A percentile compares a stretch with the other conserved stretches of the same genome.
These are phyloP conservation scores for Saccharomyces mikatae DNA, from an alignment of 805 yeast species.

Conservation along the genomic window DNA sequence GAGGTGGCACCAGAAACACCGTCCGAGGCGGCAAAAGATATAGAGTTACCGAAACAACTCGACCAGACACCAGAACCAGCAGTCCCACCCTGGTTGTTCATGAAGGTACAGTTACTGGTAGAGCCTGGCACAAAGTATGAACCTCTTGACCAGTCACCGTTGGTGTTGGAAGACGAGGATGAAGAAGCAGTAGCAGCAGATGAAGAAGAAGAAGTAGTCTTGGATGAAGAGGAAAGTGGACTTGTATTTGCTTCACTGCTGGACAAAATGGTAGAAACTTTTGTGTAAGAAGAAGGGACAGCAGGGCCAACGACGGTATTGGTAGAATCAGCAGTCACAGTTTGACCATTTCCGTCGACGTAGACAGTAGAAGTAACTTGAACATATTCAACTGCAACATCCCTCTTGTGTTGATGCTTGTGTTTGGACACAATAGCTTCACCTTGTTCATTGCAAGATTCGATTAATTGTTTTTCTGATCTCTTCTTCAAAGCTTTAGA, in stretches of 20 bases:
- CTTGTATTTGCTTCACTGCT: slow-evolving; percentile 14
- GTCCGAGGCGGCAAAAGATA: slow-evolving; percentile 74
- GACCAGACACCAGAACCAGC: slow-evolving; percentile 85
- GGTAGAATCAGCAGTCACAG: slow-evolving; percentile 23
- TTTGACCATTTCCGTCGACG: slow-evolving; percentile 50
- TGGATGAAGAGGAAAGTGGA: slow-evolving; percentile 21
- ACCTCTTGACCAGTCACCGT: slow-evolving; percentile 63
- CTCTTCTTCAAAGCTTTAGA: slow-evolving; percentile 39
- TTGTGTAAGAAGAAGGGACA: slow-evolving; percentile 16
- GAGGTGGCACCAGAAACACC: slow-evolving; percentile 66
- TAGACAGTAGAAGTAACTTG: slow-evolving; percentile 73
- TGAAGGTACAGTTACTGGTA: slow-evolving; percentile 64
- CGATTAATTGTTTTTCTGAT: slow-evolving; percentile 27
- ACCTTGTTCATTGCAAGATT: background rate
- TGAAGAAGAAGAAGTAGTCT: slow-evolving; percentile 26
- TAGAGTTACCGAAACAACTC: slow-evolving; percentile 79
- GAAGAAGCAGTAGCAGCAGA: slow-evolving; percentile 31
- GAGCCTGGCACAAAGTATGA: slow-evolving; percentile 72
- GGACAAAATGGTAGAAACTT: slow-evolving; percentile 15
- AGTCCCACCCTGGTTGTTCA: slow-evolving; percentile 83
- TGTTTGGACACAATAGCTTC: slow-evolving; percentile 15
- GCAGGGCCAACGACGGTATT: slow-evolving; percentile 14
- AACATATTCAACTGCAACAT: slow-evolving; percentile 52
- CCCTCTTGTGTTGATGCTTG: slow-evolving; percentile 50
- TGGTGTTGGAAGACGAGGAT: slow-evolving; percentile 32